Evolutionary conservation across 1,139 yeast genomes (phyloP).

Genomic region (Kodamaea sp.): DNA sequence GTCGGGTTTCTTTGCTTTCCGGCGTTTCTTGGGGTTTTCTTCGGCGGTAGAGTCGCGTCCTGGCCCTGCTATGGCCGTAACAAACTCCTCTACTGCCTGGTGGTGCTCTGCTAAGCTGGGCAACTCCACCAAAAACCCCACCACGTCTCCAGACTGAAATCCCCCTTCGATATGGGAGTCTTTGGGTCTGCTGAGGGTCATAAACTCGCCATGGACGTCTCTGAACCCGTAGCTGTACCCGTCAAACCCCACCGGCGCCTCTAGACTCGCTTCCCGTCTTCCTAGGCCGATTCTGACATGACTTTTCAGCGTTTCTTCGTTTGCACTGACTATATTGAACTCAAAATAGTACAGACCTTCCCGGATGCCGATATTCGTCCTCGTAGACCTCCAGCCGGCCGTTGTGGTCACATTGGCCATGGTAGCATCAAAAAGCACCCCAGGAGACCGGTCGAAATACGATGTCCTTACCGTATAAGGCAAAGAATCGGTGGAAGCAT

Average conservation of each 20-base stretch:
- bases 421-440: slow-evolving; percentile 49
- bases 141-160: slow-evolving; percentile 73
- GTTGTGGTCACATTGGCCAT: slow-evolving; percentile 50
- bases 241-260: slow-evolving; percentile 95
- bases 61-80: slow-evolving; percentile 16
- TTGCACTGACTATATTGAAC: slow-evolving; percentile 53
- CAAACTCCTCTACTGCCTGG: slow-evolving; percentile 25
- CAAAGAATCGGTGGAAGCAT: slow-evolving; percentile 72
- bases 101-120: slow-evolving; percentile 56
- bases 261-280: slow-evolving; percentile 83
- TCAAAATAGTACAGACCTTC: slow-evolving; percentile 88
- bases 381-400: slow-evolving; percentile 79
- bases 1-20: slow-evolving; percentile 15
- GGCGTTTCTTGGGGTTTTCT: slow-evolving; percentile 18
- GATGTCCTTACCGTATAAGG: slow-evolving; percentile 67
- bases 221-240: slow-evolving; percentile 91
- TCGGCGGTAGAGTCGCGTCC: slow-evolving; percentile 18
- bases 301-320: slow-evolving; percentile 31
- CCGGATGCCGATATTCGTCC: slow-evolving; percentile 73
- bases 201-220: slow-evolving; percentile 75
- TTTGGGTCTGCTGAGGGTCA: slow-evolving; percentile 72
- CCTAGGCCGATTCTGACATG: slow-evolving; percentile 85
- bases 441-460: slow-evolving; percentile 71
- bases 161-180: slow-evolving; percentile 45
- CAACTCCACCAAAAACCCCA: slow-evolving; percentile 76